A percentile compares a stretch with the other conserved stretches of the same genome.
phyloP scores from a whole-genome alignment of 78 protist species.

The Guillardia theta region DNA sequence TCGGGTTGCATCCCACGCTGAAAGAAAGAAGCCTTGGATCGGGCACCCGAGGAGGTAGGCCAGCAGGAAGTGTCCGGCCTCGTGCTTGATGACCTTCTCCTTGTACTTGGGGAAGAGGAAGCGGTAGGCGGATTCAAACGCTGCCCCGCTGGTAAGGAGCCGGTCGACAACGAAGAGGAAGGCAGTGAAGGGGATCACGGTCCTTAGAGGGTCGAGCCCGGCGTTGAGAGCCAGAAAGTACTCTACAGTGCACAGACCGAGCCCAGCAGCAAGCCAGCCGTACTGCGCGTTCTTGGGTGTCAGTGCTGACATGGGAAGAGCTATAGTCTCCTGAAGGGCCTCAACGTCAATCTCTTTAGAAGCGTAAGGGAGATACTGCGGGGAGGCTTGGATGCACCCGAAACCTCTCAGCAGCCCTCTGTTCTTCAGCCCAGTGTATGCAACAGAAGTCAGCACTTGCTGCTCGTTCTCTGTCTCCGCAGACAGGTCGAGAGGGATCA shows the following conservation, averaged over 20 bases:
- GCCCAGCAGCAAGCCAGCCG: background rate
- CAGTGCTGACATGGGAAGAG: background rate
- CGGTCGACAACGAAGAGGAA: background rate
- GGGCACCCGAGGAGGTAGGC: constrained; percentile 29
- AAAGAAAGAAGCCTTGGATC: constrained; percentile 2
- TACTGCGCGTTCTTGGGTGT: background rate
- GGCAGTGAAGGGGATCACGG: background rate
- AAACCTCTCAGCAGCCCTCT: background rate
- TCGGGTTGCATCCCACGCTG: constrained; percentile 23
- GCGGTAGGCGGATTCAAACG: background rate
- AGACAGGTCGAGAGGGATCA: background rate
- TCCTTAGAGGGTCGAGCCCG: background rate
- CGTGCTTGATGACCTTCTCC: background rate
- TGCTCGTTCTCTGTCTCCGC: background rate
- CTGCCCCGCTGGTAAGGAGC: background rate
- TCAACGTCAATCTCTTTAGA: background rate
- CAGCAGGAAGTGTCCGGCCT: constrained; percentile 25
- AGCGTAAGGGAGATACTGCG: background rate
- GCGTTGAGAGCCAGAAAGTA: background rate
- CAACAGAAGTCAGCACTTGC: background rate
- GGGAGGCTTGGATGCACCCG: background rate
- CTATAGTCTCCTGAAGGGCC: background rate
- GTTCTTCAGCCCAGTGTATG: background rate
- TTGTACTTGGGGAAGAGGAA: constrained; percentile 5
- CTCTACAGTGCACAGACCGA: background rate